Base-by-base conservation (phyloP, 2,329 filamentous ascomycete species). In the Trichoderma brevicompactum region DNA sequence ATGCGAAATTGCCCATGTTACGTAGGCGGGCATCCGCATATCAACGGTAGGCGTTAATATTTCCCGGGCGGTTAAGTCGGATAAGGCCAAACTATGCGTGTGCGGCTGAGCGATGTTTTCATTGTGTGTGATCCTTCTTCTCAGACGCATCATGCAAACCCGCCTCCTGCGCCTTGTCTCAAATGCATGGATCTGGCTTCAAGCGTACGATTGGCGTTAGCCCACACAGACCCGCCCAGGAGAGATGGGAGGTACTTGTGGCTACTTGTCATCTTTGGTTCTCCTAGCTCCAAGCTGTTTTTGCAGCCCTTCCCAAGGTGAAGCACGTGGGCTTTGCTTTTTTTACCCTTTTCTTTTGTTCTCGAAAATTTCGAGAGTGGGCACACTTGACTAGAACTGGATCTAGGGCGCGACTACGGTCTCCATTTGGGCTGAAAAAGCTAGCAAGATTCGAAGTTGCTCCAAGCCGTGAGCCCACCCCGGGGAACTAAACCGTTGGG, bases 401-500 rank as follows among this genome's bases (percentile, higher is more conserved):
- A 44, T 53, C n/a, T 62, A 62, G 59, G 48, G 59, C 38, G 38
- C 23, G 43, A 43, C 48, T 43, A 41, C 48, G 38, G 46, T 52
- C 32, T 62, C 48, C 48, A 34, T 52, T 48, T 53, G 53, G 54
- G 54, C 63, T 56, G 38, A 65, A 59, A 53, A 41, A 41, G 63
- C 54, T 59, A 59, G n/a, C 46, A 52, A 59, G 63, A 65, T 40
- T 40, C 53, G 36, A 54, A 52, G 54, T 36, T 10, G 48, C 46
- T 65, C 40, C 38, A 38, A 38, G 34, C 46, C 48, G 28, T 54
- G 32, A 66, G 28, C 28, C 59, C 59, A 56, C 59, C 13, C 59
- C 64, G 64, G 64, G 64, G 64, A 66, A 66, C 50, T 23, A 44
- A 32, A 38, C 50, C n/a, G 44, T 50, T 23, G 48, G 28, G 56